phyloP scores from a whole-genome alignment of 495 filamentous ascomycete species.

The Copromyces sp. region DNA sequence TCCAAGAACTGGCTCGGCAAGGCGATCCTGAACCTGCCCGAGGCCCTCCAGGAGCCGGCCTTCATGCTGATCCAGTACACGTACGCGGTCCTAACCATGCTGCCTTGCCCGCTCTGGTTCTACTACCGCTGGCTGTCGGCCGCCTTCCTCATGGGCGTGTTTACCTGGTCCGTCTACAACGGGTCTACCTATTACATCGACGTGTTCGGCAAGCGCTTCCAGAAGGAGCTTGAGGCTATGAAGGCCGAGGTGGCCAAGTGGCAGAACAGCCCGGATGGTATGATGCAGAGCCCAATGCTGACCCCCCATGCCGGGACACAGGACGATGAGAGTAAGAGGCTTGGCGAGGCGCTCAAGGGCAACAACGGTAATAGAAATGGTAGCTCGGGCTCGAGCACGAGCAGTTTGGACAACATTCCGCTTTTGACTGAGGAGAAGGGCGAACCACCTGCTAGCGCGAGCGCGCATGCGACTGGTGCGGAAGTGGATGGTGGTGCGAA shows the following conservation, averaged over 20 bases:
- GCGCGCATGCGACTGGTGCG: slow-evolving; percentile 27
- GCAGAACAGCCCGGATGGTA: slow-evolving; percentile 50
- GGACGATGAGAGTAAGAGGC: slow-evolving; percentile 10
- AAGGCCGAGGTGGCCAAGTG: slow-evolving; percentile 84
- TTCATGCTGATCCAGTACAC: slow-evolving; percentile 95
- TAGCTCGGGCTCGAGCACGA: slow-evolving; percentile 1
- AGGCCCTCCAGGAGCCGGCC: slow-evolving; percentile 66
- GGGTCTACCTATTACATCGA: slow-evolving; percentile 97
- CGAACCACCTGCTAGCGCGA: neutral
- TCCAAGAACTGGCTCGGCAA: slow-evolving; percentile 78
- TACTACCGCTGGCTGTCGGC: slow-evolving; percentile 76
- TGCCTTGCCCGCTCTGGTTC: slow-evolving; percentile 93
- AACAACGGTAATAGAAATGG: slow-evolving; percentile 2
- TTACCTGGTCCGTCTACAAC: slow-evolving; percentile 88
- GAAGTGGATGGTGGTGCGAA: slow-evolving; percentile 30
- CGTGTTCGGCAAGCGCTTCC: slow-evolving; percentile 89
- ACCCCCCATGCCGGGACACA: slow-evolving; percentile 20
- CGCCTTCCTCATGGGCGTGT: slow-evolving; percentile 64
- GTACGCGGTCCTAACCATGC: slow-evolving; percentile 85
- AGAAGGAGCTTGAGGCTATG: slow-evolving; percentile 88
- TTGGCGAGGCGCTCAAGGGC: slow-evolving; percentile 10
- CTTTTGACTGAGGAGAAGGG: slow-evolving; percentile 38
- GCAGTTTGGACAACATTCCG: slow-evolving; percentile 45
- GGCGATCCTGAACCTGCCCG: slow-evolving; percentile 68
- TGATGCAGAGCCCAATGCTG: slow-evolving; percentile 29